Conservation (phyloP, 2,329 filamentous ascomycete species). For the Calonectria montana region DNA sequence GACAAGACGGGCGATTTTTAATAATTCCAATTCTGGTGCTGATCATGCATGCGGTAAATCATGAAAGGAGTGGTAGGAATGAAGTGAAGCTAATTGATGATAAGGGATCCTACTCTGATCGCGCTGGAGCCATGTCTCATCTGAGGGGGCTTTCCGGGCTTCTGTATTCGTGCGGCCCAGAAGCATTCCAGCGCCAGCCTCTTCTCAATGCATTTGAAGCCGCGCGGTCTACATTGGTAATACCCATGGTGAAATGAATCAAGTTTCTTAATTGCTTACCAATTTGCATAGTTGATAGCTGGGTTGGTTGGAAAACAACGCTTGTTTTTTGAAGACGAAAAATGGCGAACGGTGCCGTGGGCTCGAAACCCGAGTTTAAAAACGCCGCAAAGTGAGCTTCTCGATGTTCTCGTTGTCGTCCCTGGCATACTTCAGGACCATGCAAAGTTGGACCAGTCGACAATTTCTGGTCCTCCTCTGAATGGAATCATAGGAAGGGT, state of each 20-base stretch:
- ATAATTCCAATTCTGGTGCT: slow-evolving; percentile 23
- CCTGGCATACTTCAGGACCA: slow-evolving; percentile 25
- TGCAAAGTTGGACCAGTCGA: neutral
- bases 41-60: slow-evolving; percentile 25
- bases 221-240: slow-evolving; percentile 26
- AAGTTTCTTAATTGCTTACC: neutral
- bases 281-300: slow-evolving; percentile 9
- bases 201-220: slow-evolving; percentile 28
- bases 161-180: slow-evolving; percentile 17
- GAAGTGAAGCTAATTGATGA: neutral
- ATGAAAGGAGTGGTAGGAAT: neutral
- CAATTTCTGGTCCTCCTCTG: neutral
- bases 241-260: neutral
- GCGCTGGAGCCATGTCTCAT: slow-evolving; percentile 20
- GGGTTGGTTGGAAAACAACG: slow-evolving; percentile 23
- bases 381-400: slow-evolving; percentile 22
- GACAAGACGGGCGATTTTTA: neutral
- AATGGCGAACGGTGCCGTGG: slow-evolving; percentile 27
- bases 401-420: slow-evolving; percentile 23
- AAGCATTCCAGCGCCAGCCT: slow-evolving; percentile 27
- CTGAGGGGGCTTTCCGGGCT: slow-evolving; percentile 20
- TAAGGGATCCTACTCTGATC: slow-evolving; percentile 23
- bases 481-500: neutral
- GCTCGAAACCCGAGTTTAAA: slow-evolving; percentile 14
- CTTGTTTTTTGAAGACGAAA: slow-evolving; percentile 24